Percentiles rank a stretch among this genome's conserved stretches.
These are phyloP conservation scores for Neocucurbitaria cava DNA, from an alignment of 2,329 filamentous ascomycete genomes.

Conservation along the genomic window DNA sequence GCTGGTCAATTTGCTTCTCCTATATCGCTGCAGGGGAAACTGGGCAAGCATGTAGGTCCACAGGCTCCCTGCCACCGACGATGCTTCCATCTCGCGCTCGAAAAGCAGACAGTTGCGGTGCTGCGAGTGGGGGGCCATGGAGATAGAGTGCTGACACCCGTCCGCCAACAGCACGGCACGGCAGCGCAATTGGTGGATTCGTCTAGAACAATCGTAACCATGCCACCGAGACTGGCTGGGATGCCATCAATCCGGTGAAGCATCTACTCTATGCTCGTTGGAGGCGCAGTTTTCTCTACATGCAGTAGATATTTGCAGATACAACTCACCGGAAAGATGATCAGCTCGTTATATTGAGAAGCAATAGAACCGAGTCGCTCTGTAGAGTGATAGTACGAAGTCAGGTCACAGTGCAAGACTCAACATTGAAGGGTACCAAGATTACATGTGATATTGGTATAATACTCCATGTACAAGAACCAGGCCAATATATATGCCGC, in stretches of 20 bases:
- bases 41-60: no score
- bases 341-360: not conserved
- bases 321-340: no score
- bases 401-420: no score
- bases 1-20: not conserved
- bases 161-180: not conserved
- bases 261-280: not conserved
- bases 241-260: not conserved
- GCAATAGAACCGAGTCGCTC: not conserved
- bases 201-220: not conserved
- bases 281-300: not conserved
- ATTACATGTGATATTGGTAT: not conserved
- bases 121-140: not conserved
- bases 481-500: not conserved
- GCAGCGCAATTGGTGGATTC: not conserved
- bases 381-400: no score
- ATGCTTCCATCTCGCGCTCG: no score
- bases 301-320: no score
- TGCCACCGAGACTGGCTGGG: not conserved
- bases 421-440: not conserved
- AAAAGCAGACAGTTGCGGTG: no score
- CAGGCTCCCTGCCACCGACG: not conserved
- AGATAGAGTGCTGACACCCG: not conserved
- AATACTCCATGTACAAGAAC: not conserved
- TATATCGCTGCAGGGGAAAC: no score